Base-by-base conservation (phyloP, 2,329 filamentous ascomycete genomes). In the Talaromyces funiculosus region DNA sequence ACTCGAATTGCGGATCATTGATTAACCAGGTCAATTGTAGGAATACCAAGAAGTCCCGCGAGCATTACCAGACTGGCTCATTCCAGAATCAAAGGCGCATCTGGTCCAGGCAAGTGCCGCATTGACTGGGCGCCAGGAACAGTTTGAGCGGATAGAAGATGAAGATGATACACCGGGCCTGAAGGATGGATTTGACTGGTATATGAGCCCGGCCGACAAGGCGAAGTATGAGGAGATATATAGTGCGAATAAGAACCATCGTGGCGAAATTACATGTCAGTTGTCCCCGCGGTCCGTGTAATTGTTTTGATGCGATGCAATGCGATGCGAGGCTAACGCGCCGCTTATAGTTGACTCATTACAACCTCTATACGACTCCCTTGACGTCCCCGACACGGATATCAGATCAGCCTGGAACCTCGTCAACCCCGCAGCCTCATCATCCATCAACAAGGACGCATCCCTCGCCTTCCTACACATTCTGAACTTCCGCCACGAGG, bases 131-230 rank as follows among this genome's bases (percentile, higher is more conserved):
- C 87, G 88, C 66, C 89, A 90, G 66, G 84, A 89, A 57, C 86
- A 89, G 67, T 97, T 97, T 73, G 92, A 96, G 75, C 84, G 86
- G 64, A 86, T 96, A 62, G 89, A 92, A 59, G 90, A 81, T 51
- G 83, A 96, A 62, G 85, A 88, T 65, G 92, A 96, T 67, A 86
- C 87, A 3, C 85, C 86, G 1, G 92, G 92, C 0, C 81, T 99
- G 64, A 96, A 96, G 74, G 92, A 97, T 75, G 93, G 93, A 12
- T 99, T 99, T 75, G 94, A 99, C 75, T 99, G 94, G 94, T 99
- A 99, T 79, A 99, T 99, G 91, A 92, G 86, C 62, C 94, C 94
- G 0, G 77, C 81, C 31, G 92, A 99, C 78, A 95, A 95, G 78
- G 73, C 85, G 65, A 97, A 97, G 77, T 99, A 99, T 78, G 92